Evolutionary conservation across 2,329 filamentous ascomycete genomes (phyloP).

Genomic region (Byssoonygena ceratinophila): DNA sequence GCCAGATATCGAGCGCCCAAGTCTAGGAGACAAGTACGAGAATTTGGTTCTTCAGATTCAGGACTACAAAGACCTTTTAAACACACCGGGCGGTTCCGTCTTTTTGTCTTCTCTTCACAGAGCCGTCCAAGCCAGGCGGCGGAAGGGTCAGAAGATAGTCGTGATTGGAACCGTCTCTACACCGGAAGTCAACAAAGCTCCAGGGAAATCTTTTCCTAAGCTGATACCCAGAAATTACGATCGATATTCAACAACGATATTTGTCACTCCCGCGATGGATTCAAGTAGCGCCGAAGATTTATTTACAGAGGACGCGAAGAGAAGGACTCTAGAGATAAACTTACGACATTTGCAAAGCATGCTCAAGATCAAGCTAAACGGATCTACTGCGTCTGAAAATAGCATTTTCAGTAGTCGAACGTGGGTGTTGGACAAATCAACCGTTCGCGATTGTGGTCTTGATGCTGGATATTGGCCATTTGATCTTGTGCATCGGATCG

Average conservation of each 20-base stretch:
- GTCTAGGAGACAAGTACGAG: conserved; percentile 17
- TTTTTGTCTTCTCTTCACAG: conserved; percentile 61
- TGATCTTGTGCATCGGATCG: conserved; percentile 51
- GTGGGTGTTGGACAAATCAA: conserved; percentile 25
- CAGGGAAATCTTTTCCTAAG: conserved; percentile 37
- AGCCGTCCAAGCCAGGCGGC: conserved; percentile 61
- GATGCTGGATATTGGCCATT: conserved; percentile 48
- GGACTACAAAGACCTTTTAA: conserved; percentile 68
- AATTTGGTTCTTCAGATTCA: conserved; percentile 64
- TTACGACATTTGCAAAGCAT: conserved; percentile 55
- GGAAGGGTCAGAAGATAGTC: conserved; percentile 59
- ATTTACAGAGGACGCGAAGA: conserved; percentile 41
- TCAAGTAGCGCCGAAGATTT: conserved; percentile 29
- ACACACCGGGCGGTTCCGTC: conserved; percentile 55
- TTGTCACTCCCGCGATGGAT: conserved; percentile 43
- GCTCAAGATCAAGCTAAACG: conserved; percentile 38
- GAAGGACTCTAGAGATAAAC: conserved; percentile 48
- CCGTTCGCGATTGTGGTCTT: conserved; percentile 32
- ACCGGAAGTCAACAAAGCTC: conserved; percentile 41
- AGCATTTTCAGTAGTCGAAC: conserved; percentile 24
- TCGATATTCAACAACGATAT: conserved; percentile 43
- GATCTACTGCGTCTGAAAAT: conserved; percentile 23
- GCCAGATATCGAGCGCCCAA: not conserved
- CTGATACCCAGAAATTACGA: conserved; percentile 39
- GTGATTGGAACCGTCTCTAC: conserved; percentile 67